These are phyloP conservation scores for Ophiosphaerella herpotricha DNA, from an alignment of 2,329 filamentous ascomycete species.

Conservation along the genomic window DNA sequence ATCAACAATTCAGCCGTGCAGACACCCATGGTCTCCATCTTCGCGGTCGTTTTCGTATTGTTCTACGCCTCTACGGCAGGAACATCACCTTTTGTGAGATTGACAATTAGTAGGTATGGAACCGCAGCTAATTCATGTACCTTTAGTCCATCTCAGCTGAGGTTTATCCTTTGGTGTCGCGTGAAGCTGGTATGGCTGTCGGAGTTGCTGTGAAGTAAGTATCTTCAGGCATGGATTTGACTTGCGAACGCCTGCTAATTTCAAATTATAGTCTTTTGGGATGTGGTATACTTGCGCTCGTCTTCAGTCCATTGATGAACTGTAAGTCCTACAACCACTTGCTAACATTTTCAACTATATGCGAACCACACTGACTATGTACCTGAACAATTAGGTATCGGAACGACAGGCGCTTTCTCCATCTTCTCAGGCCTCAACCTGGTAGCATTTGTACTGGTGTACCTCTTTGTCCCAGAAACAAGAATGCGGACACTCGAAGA, in stretches of 20 bases:
- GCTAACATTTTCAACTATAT: too few relatives aligned
- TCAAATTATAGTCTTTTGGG: constrained; percentile 36
- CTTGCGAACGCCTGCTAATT: not conserved
- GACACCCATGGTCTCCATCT: constrained; percentile 17
- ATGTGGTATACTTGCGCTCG: constrained; percentile 44
- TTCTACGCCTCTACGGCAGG: constrained; percentile 28
- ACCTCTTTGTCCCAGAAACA: constrained; percentile 35
- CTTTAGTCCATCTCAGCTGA: constrained; percentile 22
- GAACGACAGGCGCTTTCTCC: constrained; percentile 37
- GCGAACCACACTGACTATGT: too few relatives aligned
- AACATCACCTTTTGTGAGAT: constrained; percentile 20
- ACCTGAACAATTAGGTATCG: constrained; percentile 16
- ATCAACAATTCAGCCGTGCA: constrained; percentile 10
- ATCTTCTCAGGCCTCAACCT: constrained; percentile 43
- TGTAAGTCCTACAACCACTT: not conserved
- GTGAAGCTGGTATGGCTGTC: constrained; percentile 35
- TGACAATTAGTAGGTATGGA: not conserved
- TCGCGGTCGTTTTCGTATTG: constrained; percentile 21
- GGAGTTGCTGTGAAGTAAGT: constrained; percentile 38
- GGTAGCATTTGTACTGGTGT: constrained; percentile 32
- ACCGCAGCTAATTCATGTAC: not conserved
- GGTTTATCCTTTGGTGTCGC: constrained; percentile 26
- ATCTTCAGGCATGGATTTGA: not conserved
- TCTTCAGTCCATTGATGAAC: constrained; percentile 43
- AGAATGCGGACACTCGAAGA: constrained; percentile 28